Conservation (phyloP, 805 yeast species). For the Kodamaea leandrae region DNA sequence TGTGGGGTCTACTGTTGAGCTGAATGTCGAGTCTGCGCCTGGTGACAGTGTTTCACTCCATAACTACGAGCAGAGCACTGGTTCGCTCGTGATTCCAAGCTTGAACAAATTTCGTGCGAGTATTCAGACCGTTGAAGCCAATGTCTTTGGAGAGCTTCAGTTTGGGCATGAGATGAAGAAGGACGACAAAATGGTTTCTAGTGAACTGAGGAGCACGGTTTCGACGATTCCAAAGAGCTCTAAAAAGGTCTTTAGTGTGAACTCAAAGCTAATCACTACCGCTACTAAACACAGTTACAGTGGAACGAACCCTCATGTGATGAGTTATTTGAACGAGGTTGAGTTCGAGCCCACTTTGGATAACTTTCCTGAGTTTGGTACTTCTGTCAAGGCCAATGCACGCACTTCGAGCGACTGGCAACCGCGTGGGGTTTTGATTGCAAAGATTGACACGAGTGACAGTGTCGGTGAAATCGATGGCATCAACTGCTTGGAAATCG, state of each 20-base stretch:
- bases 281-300: slow-evolving; percentile 56
- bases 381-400: not conserved
- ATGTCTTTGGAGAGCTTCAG: slow-evolving; percentile 47
- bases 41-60: slow-evolving; percentile 13
- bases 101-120: slow-evolving; percentile 34
- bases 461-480: slow-evolving; percentile 38
- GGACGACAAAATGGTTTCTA: slow-evolving; percentile 13
- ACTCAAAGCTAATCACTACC: slow-evolving; percentile 30
- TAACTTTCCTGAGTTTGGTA: slow-evolving; percentile 70
- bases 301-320: slow-evolving; percentile 65
- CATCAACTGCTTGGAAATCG: slow-evolving; percentile 55
- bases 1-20: slow-evolving; percentile 17
- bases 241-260: slow-evolving; percentile 22
- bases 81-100: slow-evolving; percentile 30
- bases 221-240: not conserved
- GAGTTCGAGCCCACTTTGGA: slow-evolving; percentile 55
- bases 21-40: slow-evolving; percentile 17
- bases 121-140: slow-evolving; percentile 39
- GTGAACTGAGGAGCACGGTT: slow-evolving; percentile 16
- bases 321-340: slow-evolving; percentile 52
- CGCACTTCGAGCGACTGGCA: slow-evolving; percentile 15
- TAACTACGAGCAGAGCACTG: slow-evolving; percentile 16
- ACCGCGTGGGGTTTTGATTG: slow-evolving; percentile 55
- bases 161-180: slow-evolving; percentile 24
- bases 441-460: slow-evolving; percentile 52